phyloP scores from a whole-genome alignment of 1,284 basidiomycete species.

The Farysia itapuensis region DNA sequence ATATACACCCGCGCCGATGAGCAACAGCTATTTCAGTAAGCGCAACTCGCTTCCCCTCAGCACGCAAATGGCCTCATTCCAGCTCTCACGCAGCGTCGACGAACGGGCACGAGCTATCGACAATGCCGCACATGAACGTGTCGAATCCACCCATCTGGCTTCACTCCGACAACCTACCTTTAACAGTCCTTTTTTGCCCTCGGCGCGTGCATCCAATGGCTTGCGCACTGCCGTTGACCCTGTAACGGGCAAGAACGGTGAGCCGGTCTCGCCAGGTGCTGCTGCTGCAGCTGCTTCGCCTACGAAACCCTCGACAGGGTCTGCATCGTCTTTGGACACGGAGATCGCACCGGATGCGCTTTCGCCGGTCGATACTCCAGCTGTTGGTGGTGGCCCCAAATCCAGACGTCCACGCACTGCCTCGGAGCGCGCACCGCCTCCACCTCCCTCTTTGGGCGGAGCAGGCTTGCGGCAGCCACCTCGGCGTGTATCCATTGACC shows the following conservation, averaged over 20 bases:
- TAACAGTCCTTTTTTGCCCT: conserved; percentile 23
- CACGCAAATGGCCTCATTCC: conserved; percentile 32
- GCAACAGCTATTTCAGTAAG: conserved; percentile 42
- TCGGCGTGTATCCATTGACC: conserved; percentile 29
- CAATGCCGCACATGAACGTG: conserved; percentile 1
- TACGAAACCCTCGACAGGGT: background rate
- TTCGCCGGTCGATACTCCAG: background rate
- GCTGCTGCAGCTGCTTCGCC: conserved; percentile 4
- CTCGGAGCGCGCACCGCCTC: conserved; percentile 24
- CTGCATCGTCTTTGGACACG: background rate
- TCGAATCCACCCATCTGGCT: conserved; percentile 2
- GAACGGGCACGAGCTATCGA: conserved; percentile 19
- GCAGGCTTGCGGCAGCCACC: conserved; percentile 12
- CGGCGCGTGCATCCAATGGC: conserved; percentile 5
- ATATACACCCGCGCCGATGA: conserved; percentile 18
- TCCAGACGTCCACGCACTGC: conserved; percentile 38
- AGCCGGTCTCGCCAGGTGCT: conserved; percentile 28
- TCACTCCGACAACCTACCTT: conserved; percentile 19
- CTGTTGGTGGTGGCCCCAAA: conserved; percentile 6
- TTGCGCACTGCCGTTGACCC: conserved; percentile 8
- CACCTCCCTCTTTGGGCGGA: conserved; percentile 8
- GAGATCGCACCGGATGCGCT: background rate
- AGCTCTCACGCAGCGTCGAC: conserved; percentile 15
- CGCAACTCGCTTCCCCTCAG: conserved; percentile 46
- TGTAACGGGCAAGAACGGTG: conserved; percentile 3